These are phyloP conservation scores for button mushroom (Agaricus bisporus) DNA, from an alignment of 768 basidiomycete species.

Conservation along the genomic window DNA sequence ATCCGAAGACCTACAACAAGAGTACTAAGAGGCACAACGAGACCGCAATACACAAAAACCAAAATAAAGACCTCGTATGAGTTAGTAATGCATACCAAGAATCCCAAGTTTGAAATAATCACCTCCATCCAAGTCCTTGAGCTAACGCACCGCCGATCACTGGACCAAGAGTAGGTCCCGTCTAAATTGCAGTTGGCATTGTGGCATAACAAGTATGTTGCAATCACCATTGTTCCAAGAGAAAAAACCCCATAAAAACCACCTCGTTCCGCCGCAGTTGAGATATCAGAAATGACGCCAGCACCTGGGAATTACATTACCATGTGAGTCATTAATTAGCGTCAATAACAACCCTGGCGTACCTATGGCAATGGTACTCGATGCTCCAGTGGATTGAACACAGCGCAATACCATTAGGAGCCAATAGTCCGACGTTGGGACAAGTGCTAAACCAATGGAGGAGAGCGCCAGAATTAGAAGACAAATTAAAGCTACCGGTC, in stretches of 20 bases:
- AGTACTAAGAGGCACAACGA: conserved; percentile 40
- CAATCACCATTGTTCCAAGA: conserved; percentile 51
- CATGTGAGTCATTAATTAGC: background rate
- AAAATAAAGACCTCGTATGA: conserved; percentile 46
- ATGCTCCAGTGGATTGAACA: conserved; percentile 72
- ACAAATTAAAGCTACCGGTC: conserved; percentile 58
- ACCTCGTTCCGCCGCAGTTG: conserved; percentile 66
- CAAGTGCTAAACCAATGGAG: conserved; percentile 56
- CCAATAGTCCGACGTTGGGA: conserved; percentile 62
- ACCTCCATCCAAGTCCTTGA: conserved; percentile 61
- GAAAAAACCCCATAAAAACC: conserved; percentile 65
- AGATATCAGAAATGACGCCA: conserved; percentile 76
- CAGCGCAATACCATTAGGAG: conserved; percentile 74
- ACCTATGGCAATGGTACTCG: conserved; percentile 72
- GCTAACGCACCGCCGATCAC: conserved; percentile 58
- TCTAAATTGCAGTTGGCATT: background rate
- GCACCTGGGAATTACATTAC: conserved; percentile 35
- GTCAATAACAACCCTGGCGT: conserved; percentile 15
- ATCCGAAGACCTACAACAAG: conserved; percentile 31
- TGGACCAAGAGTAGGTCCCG: conserved; percentile 60
- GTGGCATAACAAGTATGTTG: too few relatives aligned
- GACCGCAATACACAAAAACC: conserved; percentile 51
- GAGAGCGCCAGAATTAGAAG: conserved; percentile 56
- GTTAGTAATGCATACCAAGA: background rate
- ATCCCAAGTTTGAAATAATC: background rate